Evolutionary conservation across 768 basidiomycete genomes (phyloP).

Genomic region (Tulasnella sp.): DNA sequence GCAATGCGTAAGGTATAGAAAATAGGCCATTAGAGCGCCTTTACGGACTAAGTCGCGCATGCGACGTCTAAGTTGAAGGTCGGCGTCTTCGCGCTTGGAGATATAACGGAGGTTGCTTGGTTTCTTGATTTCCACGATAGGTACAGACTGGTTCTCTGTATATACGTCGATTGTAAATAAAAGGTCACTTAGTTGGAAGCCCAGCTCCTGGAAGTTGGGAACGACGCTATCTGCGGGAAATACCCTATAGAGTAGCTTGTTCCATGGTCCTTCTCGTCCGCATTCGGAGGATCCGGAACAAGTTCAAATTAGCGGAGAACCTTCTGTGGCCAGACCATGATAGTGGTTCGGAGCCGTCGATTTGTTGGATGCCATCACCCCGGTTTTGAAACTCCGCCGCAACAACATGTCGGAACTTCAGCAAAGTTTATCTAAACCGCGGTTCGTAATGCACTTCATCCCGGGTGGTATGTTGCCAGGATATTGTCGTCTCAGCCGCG

Average conservation of each 20-base stretch:
- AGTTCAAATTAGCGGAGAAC: slow-evolving; percentile 27
- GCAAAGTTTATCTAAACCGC: too few species aligned
- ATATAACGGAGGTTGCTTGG: too few species aligned
- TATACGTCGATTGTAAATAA: slow-evolving; percentile 41
- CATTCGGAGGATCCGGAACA: slow-evolving; percentile 7
- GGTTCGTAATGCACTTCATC: too few species aligned
- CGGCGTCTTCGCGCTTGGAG: too few species aligned
- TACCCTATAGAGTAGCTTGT: slow-evolving; percentile 47
- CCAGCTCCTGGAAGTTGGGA: slow-evolving; percentile 38
- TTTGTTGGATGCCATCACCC: too few species aligned
- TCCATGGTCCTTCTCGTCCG: slow-evolving; percentile 42
- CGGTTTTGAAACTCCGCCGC: too few species aligned
- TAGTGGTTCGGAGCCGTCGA: too few species aligned
- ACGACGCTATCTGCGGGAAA: slow-evolving; percentile 47
- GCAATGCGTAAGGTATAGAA: neutral
- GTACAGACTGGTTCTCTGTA: slow-evolving; percentile 43
- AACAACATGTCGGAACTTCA: too few species aligned
- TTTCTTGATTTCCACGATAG: slow-evolving; percentile 43
- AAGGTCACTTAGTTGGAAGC: slow-evolving; percentile 24
- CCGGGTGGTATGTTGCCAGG: too few species aligned
- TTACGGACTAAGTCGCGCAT: too few species aligned
- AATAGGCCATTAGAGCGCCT: neutral
- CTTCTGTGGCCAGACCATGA: slow-evolving; percentile 9
- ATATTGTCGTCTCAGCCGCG: too few species aligned
- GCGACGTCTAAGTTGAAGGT: too few species aligned